Conservation (phyloP, 225 moss, liverwort and hornwort genomes). For the Sphagnum tenellum region DNA sequence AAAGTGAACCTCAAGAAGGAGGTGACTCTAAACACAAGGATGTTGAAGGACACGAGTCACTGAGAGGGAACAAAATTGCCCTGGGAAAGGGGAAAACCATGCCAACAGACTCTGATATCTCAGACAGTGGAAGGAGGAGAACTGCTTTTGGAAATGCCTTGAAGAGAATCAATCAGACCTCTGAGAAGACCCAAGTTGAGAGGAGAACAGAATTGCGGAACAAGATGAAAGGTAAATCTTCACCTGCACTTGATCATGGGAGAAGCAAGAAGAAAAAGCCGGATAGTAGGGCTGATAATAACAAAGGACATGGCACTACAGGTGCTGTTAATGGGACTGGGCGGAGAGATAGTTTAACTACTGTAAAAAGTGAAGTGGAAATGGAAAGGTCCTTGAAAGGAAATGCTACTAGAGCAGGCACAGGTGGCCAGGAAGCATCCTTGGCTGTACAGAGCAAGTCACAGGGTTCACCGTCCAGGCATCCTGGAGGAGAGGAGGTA, state of each 20-base stretch:
- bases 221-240: slow-evolving; percentile 25
- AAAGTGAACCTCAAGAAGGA: slow-evolving; percentile 9
- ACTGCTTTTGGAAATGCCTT: slow-evolving; percentile 73
- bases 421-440: slow-evolving; percentile 27
- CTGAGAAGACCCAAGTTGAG: slow-evolving; percentile 30
- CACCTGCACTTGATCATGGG: slow-evolving; percentile 35
- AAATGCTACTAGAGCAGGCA: slow-evolving; percentile 37
- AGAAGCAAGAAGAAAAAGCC: slow-evolving; percentile 39
- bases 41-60: slow-evolving; percentile 10
- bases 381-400: slow-evolving; percentile 27
- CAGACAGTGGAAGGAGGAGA: slow-evolving; percentile 36
- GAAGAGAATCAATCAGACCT: slow-evolving; percentile 52
- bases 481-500: slow-evolving; percentile 15
- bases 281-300: slow-evolving; percentile 20
- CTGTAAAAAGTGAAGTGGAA: slow-evolving; percentile 12
- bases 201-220: slow-evolving; percentile 22
- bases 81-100: not conserved
- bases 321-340: slow-evolving; percentile 16
- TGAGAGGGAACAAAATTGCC: slow-evolving; percentile 28
- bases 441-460: slow-evolving; percentile 22
- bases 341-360: slow-evolving; percentile 10
- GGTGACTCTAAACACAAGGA: slow-evolving; percentile 5
- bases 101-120: slow-evolving; percentile 26
- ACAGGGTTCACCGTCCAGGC: slow-evolving; percentile 3
- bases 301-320: slow-evolving; percentile 6